Evolutionary conservation across 495 filamentous ascomycete species (phyloP).

Genomic region (Xylaria scruposa): DNA sequence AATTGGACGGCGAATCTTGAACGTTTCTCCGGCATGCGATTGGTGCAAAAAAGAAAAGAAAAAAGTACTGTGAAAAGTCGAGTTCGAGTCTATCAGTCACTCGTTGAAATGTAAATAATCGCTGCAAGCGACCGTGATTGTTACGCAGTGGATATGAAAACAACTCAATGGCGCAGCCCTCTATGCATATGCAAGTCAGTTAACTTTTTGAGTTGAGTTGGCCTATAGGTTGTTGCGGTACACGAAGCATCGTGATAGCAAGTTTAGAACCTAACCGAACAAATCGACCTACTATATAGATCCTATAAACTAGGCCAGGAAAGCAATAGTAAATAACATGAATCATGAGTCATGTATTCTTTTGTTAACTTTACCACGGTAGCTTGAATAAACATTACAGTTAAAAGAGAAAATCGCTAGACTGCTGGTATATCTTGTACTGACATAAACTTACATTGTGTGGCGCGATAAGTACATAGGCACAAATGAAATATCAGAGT

Average conservation of each 20-base stretch:
- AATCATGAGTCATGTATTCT: background rate
- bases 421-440: background rate
- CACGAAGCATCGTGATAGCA: background rate
- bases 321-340: background rate
- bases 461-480: background rate
- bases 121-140: background rate
- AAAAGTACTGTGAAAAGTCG: background rate
- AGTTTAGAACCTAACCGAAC: background rate
- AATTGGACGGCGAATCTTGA: background rate
- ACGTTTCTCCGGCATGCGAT: background rate
- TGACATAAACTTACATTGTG: background rate
- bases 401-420: background rate
- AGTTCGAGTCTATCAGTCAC: background rate
- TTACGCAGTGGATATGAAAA: background rate
- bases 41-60: slow-evolving; percentile 17
- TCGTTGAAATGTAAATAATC: background rate
- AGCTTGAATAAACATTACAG: background rate
- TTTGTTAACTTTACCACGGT: background rate
- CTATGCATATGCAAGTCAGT: background rate
- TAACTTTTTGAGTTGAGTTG: background rate
- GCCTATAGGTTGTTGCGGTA: too few relatives aligned
- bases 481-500: background rate
- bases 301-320: background rate
- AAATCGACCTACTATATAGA: background rate
- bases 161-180: background rate